Conservation (phyloP, 768 basidiomycete species). For the Tricholoma flavovirens region DNA sequence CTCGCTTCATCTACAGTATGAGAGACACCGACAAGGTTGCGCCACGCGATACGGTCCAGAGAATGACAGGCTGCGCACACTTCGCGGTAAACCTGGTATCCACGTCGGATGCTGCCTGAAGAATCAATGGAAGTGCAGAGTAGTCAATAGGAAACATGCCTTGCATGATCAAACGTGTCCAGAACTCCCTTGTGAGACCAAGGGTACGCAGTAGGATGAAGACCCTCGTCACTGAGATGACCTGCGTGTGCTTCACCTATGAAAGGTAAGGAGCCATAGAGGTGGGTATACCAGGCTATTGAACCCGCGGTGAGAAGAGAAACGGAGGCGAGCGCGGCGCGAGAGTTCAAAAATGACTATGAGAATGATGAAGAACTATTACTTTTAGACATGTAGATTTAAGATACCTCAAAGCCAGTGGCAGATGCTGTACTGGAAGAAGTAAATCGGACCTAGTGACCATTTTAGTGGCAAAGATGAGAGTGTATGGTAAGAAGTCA, state of each 20-base stretch:
- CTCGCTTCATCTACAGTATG: conserved; percentile 90
- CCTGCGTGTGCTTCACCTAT: conserved; percentile 90
- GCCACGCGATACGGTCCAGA: conserved; percentile 98
- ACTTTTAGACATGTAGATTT: neutral
- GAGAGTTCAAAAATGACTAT: conserved; percentile 65
- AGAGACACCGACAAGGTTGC: conserved; percentile 96
- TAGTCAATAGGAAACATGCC: conserved; percentile 47
- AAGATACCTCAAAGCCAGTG: conserved; percentile 57
- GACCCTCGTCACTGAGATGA: conserved; percentile 88
- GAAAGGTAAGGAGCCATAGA: conserved; percentile 88
- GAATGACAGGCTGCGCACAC: conserved; percentile 99
- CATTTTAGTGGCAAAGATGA: conserved; percentile 15
- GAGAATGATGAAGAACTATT: neutral
- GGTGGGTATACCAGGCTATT: conserved; percentile 93
- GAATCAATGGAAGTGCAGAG: conserved; percentile 4
- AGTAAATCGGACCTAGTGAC: conserved; percentile 60
- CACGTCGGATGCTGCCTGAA: conserved; percentile 77
- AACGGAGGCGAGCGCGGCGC: conserved; percentile 68
- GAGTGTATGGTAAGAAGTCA: conserved; percentile 18
- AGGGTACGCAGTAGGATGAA: conserved; percentile 82
- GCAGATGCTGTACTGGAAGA: conserved; percentile 56
- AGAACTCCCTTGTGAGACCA: conserved; percentile 88
- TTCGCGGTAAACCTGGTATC: conserved; percentile 97
- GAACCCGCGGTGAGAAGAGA: conserved; percentile 80
- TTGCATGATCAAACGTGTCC: conserved; percentile 94